Percentiles rank a stretch among this genome's conserved stretches.
phyloP scores from a whole-genome alignment of 2,329 filamentous ascomycete species.

The Claviceps humidiphila region DNA sequence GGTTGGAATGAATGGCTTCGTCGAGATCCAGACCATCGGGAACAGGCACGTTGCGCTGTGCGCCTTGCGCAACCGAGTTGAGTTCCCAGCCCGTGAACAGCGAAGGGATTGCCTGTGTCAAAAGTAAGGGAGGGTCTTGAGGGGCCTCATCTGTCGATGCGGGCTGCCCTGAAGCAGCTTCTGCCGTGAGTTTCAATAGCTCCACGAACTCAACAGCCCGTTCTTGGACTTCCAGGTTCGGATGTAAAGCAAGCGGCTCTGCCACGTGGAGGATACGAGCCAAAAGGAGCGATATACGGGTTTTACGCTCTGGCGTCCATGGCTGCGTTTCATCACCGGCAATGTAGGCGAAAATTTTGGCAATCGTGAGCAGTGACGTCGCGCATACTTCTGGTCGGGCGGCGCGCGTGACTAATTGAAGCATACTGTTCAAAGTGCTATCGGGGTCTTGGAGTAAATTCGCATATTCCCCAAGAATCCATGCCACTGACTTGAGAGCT shows the following conservation, averaged over 20 bases:
- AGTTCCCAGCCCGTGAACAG: conserved; percentile 79
- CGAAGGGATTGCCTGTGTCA: conserved; percentile 82
- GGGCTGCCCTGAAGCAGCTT: conserved; percentile 60
- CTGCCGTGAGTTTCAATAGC: conserved; percentile 71
- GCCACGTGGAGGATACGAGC: conserved; percentile 71
- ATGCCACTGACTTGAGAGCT: conserved; percentile 63
- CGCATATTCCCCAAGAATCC: conserved; percentile 83
- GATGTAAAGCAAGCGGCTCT: conserved; percentile 67
- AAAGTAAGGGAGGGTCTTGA: conserved; percentile 64
- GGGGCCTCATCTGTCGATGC: conserved; percentile 37
- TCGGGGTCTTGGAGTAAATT: conserved; percentile 56
- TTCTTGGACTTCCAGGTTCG: conserved; percentile 87
- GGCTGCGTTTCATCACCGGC: conserved; percentile 48
- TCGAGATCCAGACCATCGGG: conserved; percentile 68
- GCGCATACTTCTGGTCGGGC: conserved; percentile 55
- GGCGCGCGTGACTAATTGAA: conserved; percentile 50
- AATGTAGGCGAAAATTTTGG: conserved; percentile 70
- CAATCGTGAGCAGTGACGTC: conserved; percentile 68
- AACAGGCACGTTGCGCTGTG: conserved; percentile 74
- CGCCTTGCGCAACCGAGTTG: conserved; percentile 74
- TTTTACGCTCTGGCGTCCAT: conserved; percentile 65
- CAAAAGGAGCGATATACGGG: conserved; percentile 62
- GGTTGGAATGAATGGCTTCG: conserved; percentile 63
- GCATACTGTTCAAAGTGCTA: conserved; percentile 57
- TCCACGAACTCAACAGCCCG: conserved; percentile 87